Evolutionary conservation across 75 land plant genomes (phyloP).

Genomic region (Larix kaempferi): DNA sequence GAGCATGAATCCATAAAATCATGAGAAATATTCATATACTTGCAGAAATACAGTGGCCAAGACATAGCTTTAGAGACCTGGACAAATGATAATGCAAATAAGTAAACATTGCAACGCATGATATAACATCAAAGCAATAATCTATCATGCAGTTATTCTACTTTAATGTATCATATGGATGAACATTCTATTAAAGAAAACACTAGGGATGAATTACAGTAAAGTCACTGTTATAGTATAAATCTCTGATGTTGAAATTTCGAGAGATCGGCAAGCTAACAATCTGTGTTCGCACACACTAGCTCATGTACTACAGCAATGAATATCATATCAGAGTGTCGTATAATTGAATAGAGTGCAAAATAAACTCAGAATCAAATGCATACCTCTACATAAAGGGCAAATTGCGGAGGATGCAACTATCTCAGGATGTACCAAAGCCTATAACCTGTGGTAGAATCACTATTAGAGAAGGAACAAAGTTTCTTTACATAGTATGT

Average conservation of each 20-base stretch:
- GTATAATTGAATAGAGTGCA: neutral
- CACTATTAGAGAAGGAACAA: neutral
- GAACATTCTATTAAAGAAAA: neutral
- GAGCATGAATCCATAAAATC: conserved; percentile 27
- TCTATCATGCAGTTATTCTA: neutral
- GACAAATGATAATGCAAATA: neutral
- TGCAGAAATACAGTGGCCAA: conserved; percentile 31
- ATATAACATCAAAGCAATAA: neutral
- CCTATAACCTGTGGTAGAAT: conserved; percentile 26
- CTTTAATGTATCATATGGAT: neutral
- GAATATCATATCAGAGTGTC: neutral
- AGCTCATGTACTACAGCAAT: conserved; percentile 30
- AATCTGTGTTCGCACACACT: conserved; percentile 31
- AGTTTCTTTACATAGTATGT: neutral
- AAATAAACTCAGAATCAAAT: neutral
- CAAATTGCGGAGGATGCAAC: conserved; percentile 33
- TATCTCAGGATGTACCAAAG: conserved; percentile 35
- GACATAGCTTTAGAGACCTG: conserved; percentile 25
- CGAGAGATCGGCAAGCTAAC: conserved; percentile 13
- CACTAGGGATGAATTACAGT: neutral
- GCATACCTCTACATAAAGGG: conserved; percentile 30
- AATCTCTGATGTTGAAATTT: conserved; percentile 13
- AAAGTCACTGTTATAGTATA: neutral
- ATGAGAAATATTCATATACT: conserved; percentile 25
- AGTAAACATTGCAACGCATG: neutral